Evolutionary conservation across 1,139 yeast genomes (phyloP).

Genomic region (Candida mesenterica): DNA sequence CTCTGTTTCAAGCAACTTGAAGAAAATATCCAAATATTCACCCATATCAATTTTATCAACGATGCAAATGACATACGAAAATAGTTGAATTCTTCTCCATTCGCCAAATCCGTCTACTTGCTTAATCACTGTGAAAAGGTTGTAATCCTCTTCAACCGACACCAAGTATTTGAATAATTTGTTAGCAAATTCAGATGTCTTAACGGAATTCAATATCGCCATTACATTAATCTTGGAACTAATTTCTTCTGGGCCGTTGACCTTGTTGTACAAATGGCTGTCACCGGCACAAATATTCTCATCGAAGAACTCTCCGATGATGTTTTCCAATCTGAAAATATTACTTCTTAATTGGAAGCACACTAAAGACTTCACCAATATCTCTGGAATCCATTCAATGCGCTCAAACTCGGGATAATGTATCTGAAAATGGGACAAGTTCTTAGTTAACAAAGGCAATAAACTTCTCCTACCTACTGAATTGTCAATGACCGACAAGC

Average conservation of each 20-base stretch:
- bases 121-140: conserved; percentile 49
- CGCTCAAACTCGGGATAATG: conserved; percentile 32
- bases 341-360: conserved; percentile 56
- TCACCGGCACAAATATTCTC: conserved; percentile 21
- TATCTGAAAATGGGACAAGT: conserved; percentile 43
- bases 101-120: conserved; percentile 70
- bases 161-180: conserved; percentile 43
- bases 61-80: conserved; percentile 49
- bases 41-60: conserved; percentile 22
- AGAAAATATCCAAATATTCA: conserved; percentile 18
- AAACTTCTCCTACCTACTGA: conserved; percentile 68
- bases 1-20: conserved; percentile 42
- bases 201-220: conserved; percentile 40
- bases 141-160: conserved; percentile 36
- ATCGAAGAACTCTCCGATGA: conserved; percentile 54
- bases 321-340: conserved; percentile 58
- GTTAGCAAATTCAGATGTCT: conserved; percentile 33
- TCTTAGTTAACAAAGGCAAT: conserved; percentile 55
- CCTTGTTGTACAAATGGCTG: conserved; percentile 41
- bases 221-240: conserved; percentile 52
- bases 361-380: conserved; percentile 46
- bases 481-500: conserved; percentile 44
- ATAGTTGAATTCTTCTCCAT: conserved; percentile 56
- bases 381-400: conserved; percentile 53
- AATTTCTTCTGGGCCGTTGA: conserved; percentile 63